A percentile compares a stretch with the other conserved stretches of the same genome.
Evolutionary conservation across 129 eudicot species (phyloP).

Genomic region (Rutidosis leptorrhynchoides): DNA sequence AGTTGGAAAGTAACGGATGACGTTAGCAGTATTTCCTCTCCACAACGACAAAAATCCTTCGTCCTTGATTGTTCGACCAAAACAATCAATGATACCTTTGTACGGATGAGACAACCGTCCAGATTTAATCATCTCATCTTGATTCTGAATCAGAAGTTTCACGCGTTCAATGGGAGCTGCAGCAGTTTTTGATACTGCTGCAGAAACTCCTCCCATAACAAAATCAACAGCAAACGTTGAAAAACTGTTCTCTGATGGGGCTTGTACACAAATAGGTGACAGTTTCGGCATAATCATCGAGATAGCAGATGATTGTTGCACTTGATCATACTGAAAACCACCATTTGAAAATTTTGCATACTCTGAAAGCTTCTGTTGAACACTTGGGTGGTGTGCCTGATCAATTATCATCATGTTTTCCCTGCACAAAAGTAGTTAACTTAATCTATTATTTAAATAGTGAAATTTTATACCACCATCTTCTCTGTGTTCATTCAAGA

Average conservation of each 20-base stretch:
- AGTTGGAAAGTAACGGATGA: conserved; percentile 58
- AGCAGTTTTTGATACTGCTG: conserved; percentile 50
- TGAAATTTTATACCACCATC: background rate
- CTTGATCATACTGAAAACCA: background rate
- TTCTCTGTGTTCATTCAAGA: too few relatives aligned
- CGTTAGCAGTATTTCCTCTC: conserved; percentile 58
- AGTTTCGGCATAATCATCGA: conserved; percentile 26
- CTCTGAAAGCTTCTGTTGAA: conserved; percentile 36
- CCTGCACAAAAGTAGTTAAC: background rate
- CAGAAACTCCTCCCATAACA: conserved; percentile 62
- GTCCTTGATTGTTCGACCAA: conserved; percentile 39
- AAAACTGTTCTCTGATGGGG: conserved; percentile 50
- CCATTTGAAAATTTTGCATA: conserved; percentile 22
- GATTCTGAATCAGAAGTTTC: conserved; percentile 50
- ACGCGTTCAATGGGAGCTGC: conserved; percentile 57
- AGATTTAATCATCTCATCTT: conserved; percentile 53
- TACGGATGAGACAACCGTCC: conserved; percentile 49
- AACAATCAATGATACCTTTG: conserved; percentile 13
- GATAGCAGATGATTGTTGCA: conserved; percentile 23
- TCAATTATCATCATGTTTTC: conserved; percentile 27
- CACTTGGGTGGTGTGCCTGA: conserved; percentile 37
- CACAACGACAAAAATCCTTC: conserved; percentile 48
- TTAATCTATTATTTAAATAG: background rate
- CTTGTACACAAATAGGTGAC: conserved; percentile 42
- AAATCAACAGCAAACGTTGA: conserved; percentile 44